A percentile compares a stretch with the other conserved stretches of the same genome.
Conservation (phyloP, 176 grass and related monocot genomes). For the Triticum dicoccoides region DNA sequence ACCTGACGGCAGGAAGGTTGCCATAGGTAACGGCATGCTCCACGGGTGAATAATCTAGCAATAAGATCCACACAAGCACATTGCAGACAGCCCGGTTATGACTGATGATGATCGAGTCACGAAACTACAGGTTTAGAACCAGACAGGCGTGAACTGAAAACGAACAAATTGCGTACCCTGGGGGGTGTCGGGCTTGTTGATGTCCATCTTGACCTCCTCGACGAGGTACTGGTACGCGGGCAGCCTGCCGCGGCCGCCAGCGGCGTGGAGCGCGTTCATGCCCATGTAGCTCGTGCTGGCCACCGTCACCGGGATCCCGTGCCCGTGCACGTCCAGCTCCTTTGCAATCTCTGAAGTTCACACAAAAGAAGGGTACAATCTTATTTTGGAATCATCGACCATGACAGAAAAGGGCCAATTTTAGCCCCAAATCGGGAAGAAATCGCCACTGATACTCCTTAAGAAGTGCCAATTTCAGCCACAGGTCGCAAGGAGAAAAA, state of each 20-base stretch:
- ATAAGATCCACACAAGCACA: neutral
- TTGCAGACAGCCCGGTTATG: neutral
- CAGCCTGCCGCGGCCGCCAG: neutral
- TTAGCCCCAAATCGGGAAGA: neutral
- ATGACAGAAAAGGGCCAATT: neutral
- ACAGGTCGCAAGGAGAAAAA: neutral
- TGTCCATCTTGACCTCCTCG: constrained; percentile 10
- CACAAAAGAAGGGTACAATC: too few species aligned
- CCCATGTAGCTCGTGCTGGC: constrained; percentile 14
- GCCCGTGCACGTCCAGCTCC: neutral
- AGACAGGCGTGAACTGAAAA: neutral
- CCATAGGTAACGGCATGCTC: neutral
- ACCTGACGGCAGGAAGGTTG: constrained; percentile 14
- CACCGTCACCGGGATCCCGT: constrained; percentile 8
- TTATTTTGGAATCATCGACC: neutral
- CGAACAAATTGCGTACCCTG: neutral
- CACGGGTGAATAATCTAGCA: neutral
- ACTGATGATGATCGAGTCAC: too few species aligned
- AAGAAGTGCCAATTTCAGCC: too few species aligned
- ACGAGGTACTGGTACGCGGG: neutral
- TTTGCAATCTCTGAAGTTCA: too few species aligned
- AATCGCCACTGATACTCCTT: neutral
- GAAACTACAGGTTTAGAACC: neutral
- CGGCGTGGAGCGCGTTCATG: neutral
- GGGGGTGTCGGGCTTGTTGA: neutral